Percentiles rank a stretch among this genome's conserved stretches.
Conservation (phyloP, 129 eudicot genomes). For the Flaveria linearis region DNA sequence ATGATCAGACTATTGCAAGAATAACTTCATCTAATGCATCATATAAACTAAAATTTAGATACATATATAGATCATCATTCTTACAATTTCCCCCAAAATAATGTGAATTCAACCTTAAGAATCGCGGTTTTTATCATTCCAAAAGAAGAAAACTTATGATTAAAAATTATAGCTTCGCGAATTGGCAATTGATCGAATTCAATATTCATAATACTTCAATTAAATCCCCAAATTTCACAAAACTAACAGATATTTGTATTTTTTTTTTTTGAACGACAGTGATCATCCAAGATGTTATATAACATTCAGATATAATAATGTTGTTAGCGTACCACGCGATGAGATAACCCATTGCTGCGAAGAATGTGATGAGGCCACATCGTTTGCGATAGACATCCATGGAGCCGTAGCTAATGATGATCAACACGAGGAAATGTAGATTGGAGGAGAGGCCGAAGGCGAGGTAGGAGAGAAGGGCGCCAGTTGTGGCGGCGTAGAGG, state of each 20-base stretch:
- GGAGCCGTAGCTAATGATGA: constrained; percentile 58
- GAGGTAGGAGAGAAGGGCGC: constrained; percentile 61
- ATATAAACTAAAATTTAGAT: not conserved
- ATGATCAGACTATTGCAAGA: not conserved
- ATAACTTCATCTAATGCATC: not conserved
- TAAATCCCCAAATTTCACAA: not conserved
- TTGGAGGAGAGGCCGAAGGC: constrained; percentile 84
- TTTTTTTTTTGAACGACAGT: no score
- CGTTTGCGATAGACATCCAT: constrained; percentile 60
- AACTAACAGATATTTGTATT: not conserved
- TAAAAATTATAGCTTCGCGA: no score
- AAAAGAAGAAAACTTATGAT: no score
- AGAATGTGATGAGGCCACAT: constrained; percentile 73
- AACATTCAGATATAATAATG: not conserved
- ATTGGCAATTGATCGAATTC: no score
- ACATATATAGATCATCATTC: not conserved
- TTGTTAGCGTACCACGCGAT: constrained; percentile 62
- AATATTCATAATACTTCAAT: no score
- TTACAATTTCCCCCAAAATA: not conserved
- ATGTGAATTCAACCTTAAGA: not conserved
- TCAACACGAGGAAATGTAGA: constrained; percentile 72
- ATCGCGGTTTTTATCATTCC: not conserved
- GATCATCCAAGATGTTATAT: no score
- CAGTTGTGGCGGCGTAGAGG: constrained; percentile 69
- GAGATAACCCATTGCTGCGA: constrained; percentile 79